Evolutionary conservation across 2,329 filamentous ascomycete genomes (phyloP), one percentile per base, ranked within the genome.

Genomic region (Alternaria arborescens): DNA sequence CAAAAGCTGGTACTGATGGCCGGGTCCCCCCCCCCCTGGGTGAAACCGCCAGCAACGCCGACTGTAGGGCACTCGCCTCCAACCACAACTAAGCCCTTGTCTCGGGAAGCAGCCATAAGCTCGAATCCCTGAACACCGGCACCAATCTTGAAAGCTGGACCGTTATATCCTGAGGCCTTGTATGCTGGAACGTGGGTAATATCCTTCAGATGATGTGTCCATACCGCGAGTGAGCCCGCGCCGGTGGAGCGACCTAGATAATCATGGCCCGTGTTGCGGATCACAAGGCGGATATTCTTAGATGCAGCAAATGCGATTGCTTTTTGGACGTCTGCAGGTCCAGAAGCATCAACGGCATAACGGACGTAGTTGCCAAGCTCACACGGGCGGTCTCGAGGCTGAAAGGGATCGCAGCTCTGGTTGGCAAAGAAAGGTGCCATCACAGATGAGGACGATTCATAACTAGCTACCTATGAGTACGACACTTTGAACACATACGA

Each of bases 11-110:
- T 78, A 18, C 80, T 81, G 42, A 87, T 69, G 6, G 83, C 83
- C 10, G 81, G 82, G 71, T 88, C 84, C 0, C 86, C 86, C 30
- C 84, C 85, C 3, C 83, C 67, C 26, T 66, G 58, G 1, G 62
- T 53, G 40, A 68, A 71, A 18, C 71, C 68, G 20, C 70, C 85
- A 16, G 69, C 70, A 14, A 75, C 65, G 52, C 85, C 85, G 7
- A 88, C 84, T 3, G 79, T 83, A 47, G 70, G 61, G 73, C 70
- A 74, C 8, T 69, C 61, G 2, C 72, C 72, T 18, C 68, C 67
- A 8, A 70, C 52, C 3, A 68, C 65, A 14, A 66, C 60, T 3
- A 72, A 44, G 5, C 61, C 62, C n/a, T 63, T 26, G 30, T 70
- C 63, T 5, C 64, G 55, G 3, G 69, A 68, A 34, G 64, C 68